Evolutionary conservation across 225 moss, liverwort and hornwort species (phyloP).

Genomic region (Lunularia cruciata): DNA sequence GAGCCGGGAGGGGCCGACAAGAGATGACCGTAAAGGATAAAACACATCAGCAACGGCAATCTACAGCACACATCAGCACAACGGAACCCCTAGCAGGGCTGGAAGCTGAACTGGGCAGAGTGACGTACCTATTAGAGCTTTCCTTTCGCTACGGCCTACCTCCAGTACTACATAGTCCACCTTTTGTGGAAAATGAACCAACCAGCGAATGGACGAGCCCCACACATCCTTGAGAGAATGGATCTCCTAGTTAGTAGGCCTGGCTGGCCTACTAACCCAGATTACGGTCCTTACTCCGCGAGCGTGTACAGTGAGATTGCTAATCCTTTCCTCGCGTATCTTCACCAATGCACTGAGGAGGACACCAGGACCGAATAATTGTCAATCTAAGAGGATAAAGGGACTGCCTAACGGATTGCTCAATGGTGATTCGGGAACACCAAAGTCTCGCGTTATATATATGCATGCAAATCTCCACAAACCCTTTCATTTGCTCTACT

Average conservation of each 20-base stretch:
- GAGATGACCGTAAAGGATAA: neutral
- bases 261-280: too few species aligned
- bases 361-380: too few species aligned
- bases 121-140: neutral
- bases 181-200: neutral
- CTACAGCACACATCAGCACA: neutral
- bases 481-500: too few species aligned
- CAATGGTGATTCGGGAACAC: too few species aligned
- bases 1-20: neutral
- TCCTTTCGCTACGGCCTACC: neutral
- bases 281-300: too few species aligned
- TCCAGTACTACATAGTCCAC: neutral
- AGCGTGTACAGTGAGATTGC: too few species aligned
- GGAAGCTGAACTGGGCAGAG: neutral
- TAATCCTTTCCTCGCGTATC: too few species aligned
- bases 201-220: neutral
- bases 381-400: too few species aligned
- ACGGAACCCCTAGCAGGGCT: neutral
- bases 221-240: neutral
- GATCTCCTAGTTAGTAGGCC: neutral
- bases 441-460: too few species aligned
- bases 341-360: too few species aligned
- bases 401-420: too few species aligned
- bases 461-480: too few species aligned
- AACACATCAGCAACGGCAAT: conserved; percentile 4